These are phyloP conservation scores for Monosporascus sp. DNA, from an alignment of 2,329 filamentous ascomycete species.

Conservation along the genomic window DNA sequence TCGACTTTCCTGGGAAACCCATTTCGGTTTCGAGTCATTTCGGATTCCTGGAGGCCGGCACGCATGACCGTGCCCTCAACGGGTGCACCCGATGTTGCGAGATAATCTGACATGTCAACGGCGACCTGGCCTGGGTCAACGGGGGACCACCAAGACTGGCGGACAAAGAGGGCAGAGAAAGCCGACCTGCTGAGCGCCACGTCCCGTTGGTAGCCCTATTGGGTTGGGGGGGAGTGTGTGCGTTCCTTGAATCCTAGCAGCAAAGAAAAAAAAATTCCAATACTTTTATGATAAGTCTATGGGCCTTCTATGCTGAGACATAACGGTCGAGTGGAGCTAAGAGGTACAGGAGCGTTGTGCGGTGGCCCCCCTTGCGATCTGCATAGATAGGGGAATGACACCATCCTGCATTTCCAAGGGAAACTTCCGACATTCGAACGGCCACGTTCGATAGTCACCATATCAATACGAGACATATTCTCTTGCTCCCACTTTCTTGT, in stretches of 20 bases:
- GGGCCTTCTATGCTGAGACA: not conserved
- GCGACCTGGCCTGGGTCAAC: not conserved
- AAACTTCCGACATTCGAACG: not conserved
- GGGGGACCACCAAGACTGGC: not conserved
- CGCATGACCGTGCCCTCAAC: not conserved
- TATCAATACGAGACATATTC: not conserved
- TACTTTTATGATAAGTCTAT: not conserved
- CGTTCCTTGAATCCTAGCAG: too few relatives aligned
- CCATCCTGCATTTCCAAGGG: not conserved
- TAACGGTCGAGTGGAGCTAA: not conserved
- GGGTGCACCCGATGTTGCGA: not conserved
- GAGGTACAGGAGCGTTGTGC: not conserved
- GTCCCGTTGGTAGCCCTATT: not conserved
- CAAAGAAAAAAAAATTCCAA: too few relatives aligned
- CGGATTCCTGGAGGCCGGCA: not conserved
- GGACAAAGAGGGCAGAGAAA: not conserved
- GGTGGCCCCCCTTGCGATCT: not conserved
- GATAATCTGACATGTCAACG: slow-evolving; percentile 5
- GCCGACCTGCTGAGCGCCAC: not conserved
- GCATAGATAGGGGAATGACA: not conserved
- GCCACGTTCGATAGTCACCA: not conserved
- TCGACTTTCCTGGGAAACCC: not conserved
- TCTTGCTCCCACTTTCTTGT: not conserved
- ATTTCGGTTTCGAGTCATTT: not conserved
- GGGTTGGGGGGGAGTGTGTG: not conserved